Evolutionary conservation across 176 grass and related monocot species (phyloP).

Genomic region (Musa troglodytarum): DNA sequence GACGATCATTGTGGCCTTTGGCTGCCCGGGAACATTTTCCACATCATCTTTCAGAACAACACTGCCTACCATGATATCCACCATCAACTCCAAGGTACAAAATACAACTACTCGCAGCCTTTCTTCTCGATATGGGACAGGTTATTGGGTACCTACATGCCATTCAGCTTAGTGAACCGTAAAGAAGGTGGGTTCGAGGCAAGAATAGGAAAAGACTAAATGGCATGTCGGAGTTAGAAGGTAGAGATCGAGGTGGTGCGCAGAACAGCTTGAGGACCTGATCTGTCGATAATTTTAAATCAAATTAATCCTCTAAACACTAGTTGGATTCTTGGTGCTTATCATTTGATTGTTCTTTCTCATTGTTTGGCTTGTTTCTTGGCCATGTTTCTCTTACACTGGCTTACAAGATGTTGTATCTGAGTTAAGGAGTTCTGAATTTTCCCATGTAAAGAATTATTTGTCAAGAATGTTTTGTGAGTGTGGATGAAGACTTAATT

Average conservation of each 20-base stretch:
- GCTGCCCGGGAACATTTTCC: conserved; percentile 5
- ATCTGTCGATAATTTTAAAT: not conserved
- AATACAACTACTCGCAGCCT: conserved; percentile 4
- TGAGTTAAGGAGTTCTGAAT: not conserved
- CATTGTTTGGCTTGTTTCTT: not conserved
- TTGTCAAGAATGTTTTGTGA: not conserved
- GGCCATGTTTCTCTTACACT: not conserved
- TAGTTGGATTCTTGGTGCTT: not conserved
- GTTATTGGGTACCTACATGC: conserved; percentile 4
- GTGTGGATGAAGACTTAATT: not conserved
- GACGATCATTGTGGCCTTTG: conserved; percentile 9
- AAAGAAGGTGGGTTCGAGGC: not conserved
- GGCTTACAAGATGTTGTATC: not conserved
- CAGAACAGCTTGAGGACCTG: not conserved
- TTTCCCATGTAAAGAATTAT: conserved; percentile 4
- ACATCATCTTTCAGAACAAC: conserved; percentile 9
- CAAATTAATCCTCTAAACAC: not conserved
- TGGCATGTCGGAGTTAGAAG: no score
- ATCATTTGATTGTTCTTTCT: not conserved
- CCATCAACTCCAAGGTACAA: conserved; percentile 5
- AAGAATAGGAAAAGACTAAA: conserved; percentile 1
- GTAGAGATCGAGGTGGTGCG: not conserved
- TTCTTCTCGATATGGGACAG: conserved; percentile 9
- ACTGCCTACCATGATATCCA: conserved; percentile 8
- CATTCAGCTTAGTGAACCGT: not conserved